Percentiles rank a stretch among this genome's conserved stretches.
These are phyloP conservation scores for Plantago lanceolata DNA, from an alignment of 305 asterid species.

Conservation along the genomic window DNA sequence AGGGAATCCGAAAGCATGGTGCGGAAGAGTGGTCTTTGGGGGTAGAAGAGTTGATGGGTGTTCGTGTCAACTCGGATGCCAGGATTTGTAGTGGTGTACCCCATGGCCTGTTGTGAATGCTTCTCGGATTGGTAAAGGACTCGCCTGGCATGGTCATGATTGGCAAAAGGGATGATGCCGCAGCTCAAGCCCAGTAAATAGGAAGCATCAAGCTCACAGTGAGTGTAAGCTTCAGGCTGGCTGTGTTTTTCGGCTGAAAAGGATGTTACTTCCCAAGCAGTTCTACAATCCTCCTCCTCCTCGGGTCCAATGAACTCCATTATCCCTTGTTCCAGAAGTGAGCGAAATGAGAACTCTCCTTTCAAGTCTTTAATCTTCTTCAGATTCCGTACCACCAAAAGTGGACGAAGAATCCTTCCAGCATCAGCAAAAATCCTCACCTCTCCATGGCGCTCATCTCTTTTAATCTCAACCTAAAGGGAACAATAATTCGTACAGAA, in stretches of 20 bases:
- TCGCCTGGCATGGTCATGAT: slow-evolving; percentile 86
- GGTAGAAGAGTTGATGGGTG: slow-evolving; percentile 73
- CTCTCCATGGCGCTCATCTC: slow-evolving; percentile 64
- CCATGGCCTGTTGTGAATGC: slow-evolving; percentile 96
- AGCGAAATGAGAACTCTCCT: slow-evolving; percentile 54
- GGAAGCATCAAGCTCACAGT: slow-evolving; percentile 83
- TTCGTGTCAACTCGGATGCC: slow-evolving; percentile 64
- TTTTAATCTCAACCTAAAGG: slow-evolving; percentile 73
- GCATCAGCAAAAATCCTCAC: slow-evolving; percentile 82
- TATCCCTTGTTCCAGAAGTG: slow-evolving; percentile 61
- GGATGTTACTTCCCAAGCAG: slow-evolving; percentile 76
- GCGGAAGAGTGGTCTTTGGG: slow-evolving; percentile 77
- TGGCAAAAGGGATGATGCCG: slow-evolving; percentile 83
- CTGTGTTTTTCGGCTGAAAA: slow-evolving; percentile 51
- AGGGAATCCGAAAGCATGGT: slow-evolving; percentile 78
- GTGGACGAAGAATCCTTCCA: slow-evolving; percentile 95
- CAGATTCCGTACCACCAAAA: slow-evolving; percentile 66
- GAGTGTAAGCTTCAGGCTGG: slow-evolving; percentile 64
- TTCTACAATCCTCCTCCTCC: slow-evolving; percentile 85
- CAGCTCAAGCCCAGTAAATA: slow-evolving; percentile 80
- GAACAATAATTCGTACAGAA: slow-evolving; percentile 3
- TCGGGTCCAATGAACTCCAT: slow-evolving; percentile 84
- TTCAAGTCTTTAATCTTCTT: slow-evolving; percentile 50
- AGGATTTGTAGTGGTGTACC: slow-evolving; percentile 65
- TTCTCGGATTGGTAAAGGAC: slow-evolving; percentile 92